Evolutionary conservation across 345 rosid genomes (phyloP).

Genomic region (Sisymbrium altissimum): DNA sequence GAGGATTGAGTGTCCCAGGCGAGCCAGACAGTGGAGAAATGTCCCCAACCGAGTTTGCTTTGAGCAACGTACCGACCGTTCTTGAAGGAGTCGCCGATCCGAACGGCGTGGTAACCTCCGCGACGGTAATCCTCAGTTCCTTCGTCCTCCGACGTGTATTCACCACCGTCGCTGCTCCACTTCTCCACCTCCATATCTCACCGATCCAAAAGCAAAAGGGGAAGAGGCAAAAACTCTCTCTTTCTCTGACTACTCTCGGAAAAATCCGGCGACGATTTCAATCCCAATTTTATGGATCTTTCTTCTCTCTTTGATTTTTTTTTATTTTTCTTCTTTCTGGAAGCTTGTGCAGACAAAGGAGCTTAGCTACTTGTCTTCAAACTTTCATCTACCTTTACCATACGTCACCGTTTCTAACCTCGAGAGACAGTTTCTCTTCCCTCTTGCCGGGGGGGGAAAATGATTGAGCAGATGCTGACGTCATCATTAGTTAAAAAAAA

Average conservation of each 20-base stretch:
- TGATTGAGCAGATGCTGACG: conserved; percentile 22
- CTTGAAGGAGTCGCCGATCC: conserved; percentile 78
- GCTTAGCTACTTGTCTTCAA: conserved; percentile 25
- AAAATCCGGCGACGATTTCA: conserved; percentile 15
- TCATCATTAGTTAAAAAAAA: no score
- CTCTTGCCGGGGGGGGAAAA: neutral
- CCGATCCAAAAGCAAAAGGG: conserved; percentile 2
- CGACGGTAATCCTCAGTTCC: conserved; percentile 83
- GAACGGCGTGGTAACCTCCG: conserved; percentile 92
- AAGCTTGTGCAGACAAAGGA: conserved; percentile 20
- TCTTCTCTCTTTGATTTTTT: neutral
- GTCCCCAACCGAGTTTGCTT: conserved; percentile 95
- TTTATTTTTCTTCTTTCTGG: conserved; percentile 7
- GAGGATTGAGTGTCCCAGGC: conserved; percentile 77
- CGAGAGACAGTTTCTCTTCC: neutral
- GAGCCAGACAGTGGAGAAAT: conserved; percentile 98
- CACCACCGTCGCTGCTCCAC: conserved; percentile 54
- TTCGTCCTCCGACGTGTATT: conserved; percentile 91
- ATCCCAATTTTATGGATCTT: conserved; percentile 9
- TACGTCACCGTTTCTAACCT: conserved; percentile 19
- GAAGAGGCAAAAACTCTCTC: neutral
- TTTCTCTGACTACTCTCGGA: neutral
- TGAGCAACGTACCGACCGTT: conserved; percentile 80
- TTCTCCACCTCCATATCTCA: conserved; percentile 50
- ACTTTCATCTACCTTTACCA: conserved; percentile 21